A percentile compares a stretch with the other conserved stretches of the same genome.
Evolutionary conservation across 2,329 filamentous ascomycete genomes (phyloP).

Genomic region (Pestalotiopsis fici): DNA sequence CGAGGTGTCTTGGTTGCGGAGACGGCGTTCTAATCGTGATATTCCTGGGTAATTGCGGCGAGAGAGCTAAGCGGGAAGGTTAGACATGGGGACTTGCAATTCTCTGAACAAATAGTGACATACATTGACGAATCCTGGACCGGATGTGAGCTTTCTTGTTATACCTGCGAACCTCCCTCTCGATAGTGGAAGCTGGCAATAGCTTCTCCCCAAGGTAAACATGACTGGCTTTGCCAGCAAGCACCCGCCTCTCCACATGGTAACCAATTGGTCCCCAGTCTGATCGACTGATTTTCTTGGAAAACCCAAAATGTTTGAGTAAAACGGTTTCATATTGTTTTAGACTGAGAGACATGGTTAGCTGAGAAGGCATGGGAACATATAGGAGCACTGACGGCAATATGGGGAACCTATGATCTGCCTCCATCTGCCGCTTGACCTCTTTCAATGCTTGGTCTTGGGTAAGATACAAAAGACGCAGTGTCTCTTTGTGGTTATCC

Average conservation of each 20-base stretch:
- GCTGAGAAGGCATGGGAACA: accelerated
- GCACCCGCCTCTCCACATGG: not conserved
- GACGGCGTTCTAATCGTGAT: not conserved
- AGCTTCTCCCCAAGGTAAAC: not conserved
- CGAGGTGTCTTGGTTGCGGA: not conserved
- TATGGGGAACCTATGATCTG: not conserved
- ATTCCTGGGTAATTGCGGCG: not conserved
- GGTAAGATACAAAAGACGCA: not conserved
- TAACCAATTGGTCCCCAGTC: not conserved
- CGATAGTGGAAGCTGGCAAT: not conserved
- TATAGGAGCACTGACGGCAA: not conserved
- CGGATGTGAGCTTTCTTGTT: not conserved
- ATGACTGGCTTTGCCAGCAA: not conserved
- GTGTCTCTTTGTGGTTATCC: not conserved
- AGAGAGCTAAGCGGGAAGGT: not conserved
- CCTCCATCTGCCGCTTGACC: not conserved
- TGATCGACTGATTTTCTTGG: not conserved
- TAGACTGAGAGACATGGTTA: not conserved
- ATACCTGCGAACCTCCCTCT: not conserved
- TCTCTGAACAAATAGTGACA: not conserved
- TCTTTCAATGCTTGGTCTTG: accelerated
- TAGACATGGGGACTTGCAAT: not conserved
- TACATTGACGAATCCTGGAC: not conserved
- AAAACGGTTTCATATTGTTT: not conserved
- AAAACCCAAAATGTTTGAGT: not conserved